phyloP scores from a whole-genome alignment of 2,329 filamentous ascomycete genomes.

The Cyphellophora europaea region DNA sequence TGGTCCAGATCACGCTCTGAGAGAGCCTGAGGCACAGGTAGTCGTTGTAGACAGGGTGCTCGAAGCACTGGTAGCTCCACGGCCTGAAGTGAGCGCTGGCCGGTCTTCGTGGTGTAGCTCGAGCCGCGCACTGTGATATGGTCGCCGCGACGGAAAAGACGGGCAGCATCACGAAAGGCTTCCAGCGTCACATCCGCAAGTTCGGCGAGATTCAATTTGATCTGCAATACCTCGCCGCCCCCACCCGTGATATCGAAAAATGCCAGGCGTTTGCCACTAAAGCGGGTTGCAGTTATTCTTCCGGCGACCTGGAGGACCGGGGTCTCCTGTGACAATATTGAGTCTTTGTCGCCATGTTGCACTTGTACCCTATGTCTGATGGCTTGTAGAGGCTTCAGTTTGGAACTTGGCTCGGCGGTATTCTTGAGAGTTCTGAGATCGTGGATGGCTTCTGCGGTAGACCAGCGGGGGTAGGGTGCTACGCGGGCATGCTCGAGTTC shows the following conservation, averaged over 20 bases:
- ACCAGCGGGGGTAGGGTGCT: conserved; percentile 31
- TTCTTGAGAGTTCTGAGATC: no score
- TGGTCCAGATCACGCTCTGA: neutral
- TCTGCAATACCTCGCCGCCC: neutral
- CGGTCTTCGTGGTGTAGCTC: conserved; percentile 39
- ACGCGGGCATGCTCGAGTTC: conserved; percentile 26
- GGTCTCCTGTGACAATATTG: no score
- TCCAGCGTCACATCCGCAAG: no score
- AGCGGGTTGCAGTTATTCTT: conserved; percentile 63
- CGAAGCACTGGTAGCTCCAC: conserved; percentile 60
- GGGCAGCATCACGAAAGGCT: no score
- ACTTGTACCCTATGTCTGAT: no score
- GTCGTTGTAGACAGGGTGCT: conserved; percentile 67
- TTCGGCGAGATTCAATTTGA: conserved; percentile 29
- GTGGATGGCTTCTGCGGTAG: no score
- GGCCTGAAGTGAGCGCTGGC: conserved; percentile 66
- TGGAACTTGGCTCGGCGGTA: no score
- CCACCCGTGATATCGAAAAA: conserved; percentile 73
- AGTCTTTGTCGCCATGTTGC: no score
- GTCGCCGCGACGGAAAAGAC: conserved; percentile 69
- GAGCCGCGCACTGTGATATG: conserved; percentile 44
- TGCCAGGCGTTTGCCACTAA: conserved; percentile 65
- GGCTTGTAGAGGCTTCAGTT: no score
- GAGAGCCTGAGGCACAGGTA: conserved; percentile 54
- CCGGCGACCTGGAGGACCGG: conserved; percentile 42